A percentile compares a stretch with the other conserved stretches of the same genome.
These are phyloP conservation scores for Agapanthus africanus DNA, from an alignment of 106 monocot genomes.

Conservation along the genomic window DNA sequence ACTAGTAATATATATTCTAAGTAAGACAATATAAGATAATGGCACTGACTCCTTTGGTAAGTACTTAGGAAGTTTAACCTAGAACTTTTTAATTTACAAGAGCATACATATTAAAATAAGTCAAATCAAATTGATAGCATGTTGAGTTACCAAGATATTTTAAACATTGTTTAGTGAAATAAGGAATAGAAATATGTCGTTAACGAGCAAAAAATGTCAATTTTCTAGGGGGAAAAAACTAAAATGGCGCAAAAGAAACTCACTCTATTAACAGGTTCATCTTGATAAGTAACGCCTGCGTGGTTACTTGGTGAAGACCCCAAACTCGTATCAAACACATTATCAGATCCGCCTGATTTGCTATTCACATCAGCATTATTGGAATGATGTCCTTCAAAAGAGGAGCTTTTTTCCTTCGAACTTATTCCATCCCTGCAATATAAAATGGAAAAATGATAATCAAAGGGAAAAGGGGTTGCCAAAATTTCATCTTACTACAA, in stretches of 20 bases:
- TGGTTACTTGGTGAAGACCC: conserved; percentile 40
- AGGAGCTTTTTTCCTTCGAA: conserved; percentile 27
- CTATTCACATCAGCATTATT: conserved; percentile 45
- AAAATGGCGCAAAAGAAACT: conserved; percentile 1
- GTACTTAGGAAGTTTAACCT: neutral
- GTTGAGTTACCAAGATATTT: neutral
- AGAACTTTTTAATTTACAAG: neutral
- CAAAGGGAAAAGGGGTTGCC: neutral
- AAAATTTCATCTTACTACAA: neutral
- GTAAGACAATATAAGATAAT: neutral
- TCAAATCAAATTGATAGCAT: neutral
- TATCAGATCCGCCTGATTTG: conserved; percentile 67
- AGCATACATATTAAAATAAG: neutral
- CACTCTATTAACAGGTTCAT: conserved; percentile 64
- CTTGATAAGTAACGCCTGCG: conserved; percentile 33
- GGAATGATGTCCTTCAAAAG: conserved; percentile 26
- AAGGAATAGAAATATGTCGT: neutral
- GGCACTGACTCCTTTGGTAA: neutral
- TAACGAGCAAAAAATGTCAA: neutral
- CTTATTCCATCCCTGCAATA: conserved; percentile 45
- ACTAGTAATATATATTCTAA: no score
- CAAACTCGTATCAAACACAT: conserved; percentile 17
- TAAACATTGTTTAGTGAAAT: neutral
- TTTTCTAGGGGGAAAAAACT: neutral
- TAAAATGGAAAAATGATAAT: neutral